Base-by-base conservation (phyloP, 495 filamentous ascomycete genomes). In the Penicillium cataractarum region DNA sequence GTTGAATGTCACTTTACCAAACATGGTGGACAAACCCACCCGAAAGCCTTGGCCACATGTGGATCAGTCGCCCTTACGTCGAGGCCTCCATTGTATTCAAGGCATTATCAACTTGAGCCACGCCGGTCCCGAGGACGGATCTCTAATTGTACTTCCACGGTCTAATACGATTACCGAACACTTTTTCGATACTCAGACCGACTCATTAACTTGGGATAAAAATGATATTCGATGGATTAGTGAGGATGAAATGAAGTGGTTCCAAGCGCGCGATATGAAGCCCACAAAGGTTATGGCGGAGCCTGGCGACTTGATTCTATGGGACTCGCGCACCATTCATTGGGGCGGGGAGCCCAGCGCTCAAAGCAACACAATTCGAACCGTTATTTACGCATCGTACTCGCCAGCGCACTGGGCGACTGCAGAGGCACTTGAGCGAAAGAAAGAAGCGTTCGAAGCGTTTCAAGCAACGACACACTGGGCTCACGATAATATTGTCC, bases 381-480 rank as follows among this genome's bases (percentile, higher is more conserved):
- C 70, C 2, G 69, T 73, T 10, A 75, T 79, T 44, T 80, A 80
- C 61, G 70, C 66, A n/a, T 71, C 71, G 0, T 80, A 80, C 39
- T 76, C 75, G 3, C 79, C 79, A 0, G 68, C 74, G 9, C 58
- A 55, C 12, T 64, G 78, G 50, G 74, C 74, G 8, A 64, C 60
- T 0, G 52, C 63, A 4, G 76, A 78, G 49, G 71, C 71, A 1
- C 52, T 76, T 6, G 60, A 63, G 44, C 55, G 61, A 32, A 81
- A 80, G 60, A 64, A 64, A 55, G 65, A 77, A 33, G 64, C 78
- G 0, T 80, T 82, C 48, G 67, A 71, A 32, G 54, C 62, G 13
- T 73, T 71, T 40, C 64, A 75, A 46, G 71, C 74, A 12, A 78
- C 79, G 0, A 80, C 78, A 2, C 78, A 82, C 44, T 82, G 78